Base-by-base conservation (phyloP, 106 monocot genomes). In the Dendrobium chrysotoxum region DNA sequence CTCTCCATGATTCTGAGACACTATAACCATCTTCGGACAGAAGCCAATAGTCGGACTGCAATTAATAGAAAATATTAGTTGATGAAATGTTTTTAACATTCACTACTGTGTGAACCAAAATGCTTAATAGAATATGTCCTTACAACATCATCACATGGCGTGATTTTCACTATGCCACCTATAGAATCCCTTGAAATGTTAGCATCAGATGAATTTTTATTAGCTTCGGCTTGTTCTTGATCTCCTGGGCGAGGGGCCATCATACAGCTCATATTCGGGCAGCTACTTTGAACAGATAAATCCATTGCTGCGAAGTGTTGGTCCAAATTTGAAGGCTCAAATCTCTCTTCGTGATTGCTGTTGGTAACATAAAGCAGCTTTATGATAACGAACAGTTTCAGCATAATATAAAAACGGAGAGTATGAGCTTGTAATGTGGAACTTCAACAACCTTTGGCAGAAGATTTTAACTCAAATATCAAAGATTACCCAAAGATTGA, bases 271-370 rank as follows among this genome's bases (percentile, higher is more conserved):
- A 70, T 70, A 70, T 16, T 70, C 31, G 30, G 2, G 70, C 70
- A 70, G 70, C 31, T 65, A 65, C 23, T 65, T 6, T 65, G 25
- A 65, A 23, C 10, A 7, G 64, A 65, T 65, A 65, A 65, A 70
- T 28, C 28, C 70, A 70, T 70, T 38, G 28, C 30, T 31, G 70
- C 70, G 4, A 13, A 70, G 20, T 40, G 74, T 41, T 74, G 40
- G 9, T 42, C 74, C 40, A 74, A 20, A 74, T 40, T 74, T 74
- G 40, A 74, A 18, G 74, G 41, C n/a, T 74, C 74, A 18, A 42
- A 74, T 74, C 40, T 21, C 40, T 74, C 74, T 74, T 74, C 74
- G 21, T 41, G 74, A 74, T 74, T 74, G 74, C 74, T 74, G 74
- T 74, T n/a, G 4, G 15, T 38, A 71, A 71, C 28, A 71, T 50